Conservation (phyloP, 306 rosid species). For the Lotus japonicus region DNA sequence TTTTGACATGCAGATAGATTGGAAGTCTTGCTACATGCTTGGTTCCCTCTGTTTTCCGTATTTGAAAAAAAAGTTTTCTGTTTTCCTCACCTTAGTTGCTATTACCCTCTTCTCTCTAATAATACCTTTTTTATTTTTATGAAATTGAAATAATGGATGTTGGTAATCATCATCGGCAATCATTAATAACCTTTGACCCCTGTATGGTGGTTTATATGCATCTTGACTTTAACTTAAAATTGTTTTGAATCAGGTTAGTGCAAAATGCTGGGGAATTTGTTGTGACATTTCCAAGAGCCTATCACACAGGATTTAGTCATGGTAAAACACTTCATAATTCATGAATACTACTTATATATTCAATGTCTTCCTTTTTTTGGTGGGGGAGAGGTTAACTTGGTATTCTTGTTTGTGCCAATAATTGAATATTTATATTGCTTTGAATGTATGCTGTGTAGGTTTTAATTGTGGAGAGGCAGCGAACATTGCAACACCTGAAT, state of each 20-base stretch:
- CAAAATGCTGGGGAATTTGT: slow-evolving; percentile 99
- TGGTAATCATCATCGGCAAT: slow-evolving; percentile 13
- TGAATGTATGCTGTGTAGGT: slow-evolving; percentile 44
- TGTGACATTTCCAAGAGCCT: slow-evolving; percentile 99
- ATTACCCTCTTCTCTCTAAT: not conserved
- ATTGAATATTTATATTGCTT: slow-evolving; percentile 27
- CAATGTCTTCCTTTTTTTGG: not conserved
- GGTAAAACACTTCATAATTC: slow-evolving; percentile 50
- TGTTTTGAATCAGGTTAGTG: slow-evolving; percentile 66
- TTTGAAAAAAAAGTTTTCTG: not conserved
- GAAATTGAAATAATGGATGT: not conserved
- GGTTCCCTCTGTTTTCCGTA: not conserved
- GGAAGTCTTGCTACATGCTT: not conserved
- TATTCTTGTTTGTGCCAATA: not conserved
- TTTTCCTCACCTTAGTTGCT: too few relatives aligned
- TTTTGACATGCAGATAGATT: not conserved
- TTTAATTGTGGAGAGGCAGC: slow-evolving; percentile 99
- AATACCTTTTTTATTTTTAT: not conserved
- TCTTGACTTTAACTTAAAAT: slow-evolving; percentile 29
- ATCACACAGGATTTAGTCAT: slow-evolving; percentile 98
- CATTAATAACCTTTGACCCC: slow-evolving; percentile 13
- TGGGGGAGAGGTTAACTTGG: not conserved
- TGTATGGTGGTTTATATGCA: slow-evolving; percentile 8
- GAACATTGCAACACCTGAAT: slow-evolving; percentile 98
- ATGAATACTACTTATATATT: not conserved